Base-by-base conservation (phyloP, 495 filamentous ascomycete species). In the Gamarada debralockiae region DNA sequence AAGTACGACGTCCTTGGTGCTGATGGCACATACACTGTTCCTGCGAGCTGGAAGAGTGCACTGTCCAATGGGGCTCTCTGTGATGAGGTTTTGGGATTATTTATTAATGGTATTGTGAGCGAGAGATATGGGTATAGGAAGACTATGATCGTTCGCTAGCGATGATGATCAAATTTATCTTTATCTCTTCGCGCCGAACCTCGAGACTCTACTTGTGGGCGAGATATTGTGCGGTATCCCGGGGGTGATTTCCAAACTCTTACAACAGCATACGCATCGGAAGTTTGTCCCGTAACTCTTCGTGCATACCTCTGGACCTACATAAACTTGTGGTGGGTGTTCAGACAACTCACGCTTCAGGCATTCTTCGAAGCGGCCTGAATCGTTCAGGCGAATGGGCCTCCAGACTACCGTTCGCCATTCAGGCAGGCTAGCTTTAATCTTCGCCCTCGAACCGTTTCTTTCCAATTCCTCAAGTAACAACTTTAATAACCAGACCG, bases 221-320 rank as follows among this genome's bases (percentile, higher is more conserved):
- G 85, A 89, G 66, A 87, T 89, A 48, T 69, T 90, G 7, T 82
- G 80, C 52, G 86, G 86, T 58, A 79, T 90, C 37, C 76, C 76
- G 7, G 89, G 84, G 86, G 34, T 85, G 47, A 7, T 48, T 66
- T 77, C 44, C 80, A 76, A 64, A 50, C 81, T 2, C 67, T 85
- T 34, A 80, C 82, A 38, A 74, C 81, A 50, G 81, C 82, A 7
- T 88, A 88, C 51, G 84, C 84, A n/a, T 82, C 82, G 24, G 84
- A 88, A 62, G 80, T 85, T 15, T 75, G 72, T 24, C 83, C 84
- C 5, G 73, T 83, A 33, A 70, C 74, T 3, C 70, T 86, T 27
- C 76, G 84, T 17, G 71, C 76, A 0, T 83, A 83, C 56, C 62
- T 89, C 47, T 89, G 86, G 0, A 86, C 84, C 33, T 89, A 87